Percentiles rank a stretch among this genome's conserved stretches.
Conservation (phyloP, 164 flowering plant species). For the Litsea cubeba region DNA sequence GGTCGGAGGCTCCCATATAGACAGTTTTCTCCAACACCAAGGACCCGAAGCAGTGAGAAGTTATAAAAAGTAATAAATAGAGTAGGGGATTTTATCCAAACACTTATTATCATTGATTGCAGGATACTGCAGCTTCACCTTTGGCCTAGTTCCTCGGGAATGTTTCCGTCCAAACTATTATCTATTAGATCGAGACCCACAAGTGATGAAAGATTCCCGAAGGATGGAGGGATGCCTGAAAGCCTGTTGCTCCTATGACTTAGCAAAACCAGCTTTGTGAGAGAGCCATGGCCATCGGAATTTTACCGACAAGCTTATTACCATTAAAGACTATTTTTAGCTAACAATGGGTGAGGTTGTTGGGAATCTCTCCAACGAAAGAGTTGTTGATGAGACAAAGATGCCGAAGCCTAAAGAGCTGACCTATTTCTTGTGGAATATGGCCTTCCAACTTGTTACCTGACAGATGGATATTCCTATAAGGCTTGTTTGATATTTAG, state of each 20-base stretch:
- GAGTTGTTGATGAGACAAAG: constrained; percentile 31
- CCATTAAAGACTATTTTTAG: too few relatives aligned
- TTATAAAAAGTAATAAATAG: too few relatives aligned
- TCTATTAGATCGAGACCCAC: constrained; percentile 23
- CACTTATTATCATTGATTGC: not conserved
- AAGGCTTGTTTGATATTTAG: too few relatives aligned
- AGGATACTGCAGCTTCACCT: not conserved
- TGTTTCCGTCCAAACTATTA: not conserved
- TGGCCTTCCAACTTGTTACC: too few relatives aligned
- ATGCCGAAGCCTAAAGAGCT: constrained; percentile 22
- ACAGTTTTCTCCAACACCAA: too few relatives aligned
- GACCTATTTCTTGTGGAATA: not conserved
- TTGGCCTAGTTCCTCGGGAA: not conserved
- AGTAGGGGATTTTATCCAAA: not conserved
- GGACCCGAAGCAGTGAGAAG: too few relatives aligned
- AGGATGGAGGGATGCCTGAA: constrained; percentile 25
- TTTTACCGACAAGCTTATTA: not conserved
- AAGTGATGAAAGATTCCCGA: constrained; percentile 44
- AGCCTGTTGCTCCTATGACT: constrained; percentile 7
- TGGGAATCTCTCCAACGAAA: constrained; percentile 29
- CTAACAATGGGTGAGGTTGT: constrained; percentile 13
- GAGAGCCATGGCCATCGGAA: not conserved
- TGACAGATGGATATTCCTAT: too few relatives aligned
- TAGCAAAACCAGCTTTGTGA: not conserved
- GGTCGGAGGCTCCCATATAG: too few relatives aligned